Evolutionary conservation across 2,329 filamentous ascomycete species (phyloP).

Genomic region (Colletotrichum sp.): DNA sequence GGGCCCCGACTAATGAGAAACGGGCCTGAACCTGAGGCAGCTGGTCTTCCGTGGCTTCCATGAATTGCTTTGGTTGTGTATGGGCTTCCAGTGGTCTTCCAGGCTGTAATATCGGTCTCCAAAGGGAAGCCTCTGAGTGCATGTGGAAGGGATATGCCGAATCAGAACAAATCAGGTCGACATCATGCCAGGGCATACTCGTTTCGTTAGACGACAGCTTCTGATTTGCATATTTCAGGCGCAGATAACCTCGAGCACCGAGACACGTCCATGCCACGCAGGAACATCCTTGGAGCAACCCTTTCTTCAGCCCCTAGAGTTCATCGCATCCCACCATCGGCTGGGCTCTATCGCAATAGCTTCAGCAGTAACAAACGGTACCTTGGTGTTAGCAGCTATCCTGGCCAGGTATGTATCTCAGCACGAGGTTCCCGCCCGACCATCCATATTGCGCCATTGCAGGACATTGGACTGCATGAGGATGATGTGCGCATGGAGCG

Average conservation of each 20-base stretch:
- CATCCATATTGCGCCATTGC: background rate
- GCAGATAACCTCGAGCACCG: background rate
- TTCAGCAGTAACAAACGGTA: conserved; percentile 2
- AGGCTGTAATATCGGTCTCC: background rate
- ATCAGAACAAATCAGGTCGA: background rate
- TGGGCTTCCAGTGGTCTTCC: background rate
- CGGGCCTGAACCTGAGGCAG: background rate
- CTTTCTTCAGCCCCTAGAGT: conserved; percentile 14
- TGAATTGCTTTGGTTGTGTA: background rate
- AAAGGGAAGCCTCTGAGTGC: background rate
- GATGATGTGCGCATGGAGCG: background rate
- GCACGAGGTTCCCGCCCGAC: background rate
- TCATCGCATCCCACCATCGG: conserved; percentile 2
- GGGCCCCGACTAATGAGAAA: background rate
- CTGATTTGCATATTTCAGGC: conserved; percentile 3
- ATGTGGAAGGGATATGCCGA: background rate
- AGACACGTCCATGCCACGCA: conserved; percentile 1
- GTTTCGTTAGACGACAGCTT: background rate
- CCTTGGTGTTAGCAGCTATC: background rate
- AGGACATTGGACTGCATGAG: background rate
- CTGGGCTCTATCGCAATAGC: background rate
- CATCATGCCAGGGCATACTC: background rate
- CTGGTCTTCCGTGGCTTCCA: background rate
- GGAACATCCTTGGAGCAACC: conserved; percentile 14
- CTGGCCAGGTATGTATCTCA: background rate